phyloP scores from a whole-genome alignment of 1,284 basidiomycete species.

The Puccinia novopanici region DNA sequence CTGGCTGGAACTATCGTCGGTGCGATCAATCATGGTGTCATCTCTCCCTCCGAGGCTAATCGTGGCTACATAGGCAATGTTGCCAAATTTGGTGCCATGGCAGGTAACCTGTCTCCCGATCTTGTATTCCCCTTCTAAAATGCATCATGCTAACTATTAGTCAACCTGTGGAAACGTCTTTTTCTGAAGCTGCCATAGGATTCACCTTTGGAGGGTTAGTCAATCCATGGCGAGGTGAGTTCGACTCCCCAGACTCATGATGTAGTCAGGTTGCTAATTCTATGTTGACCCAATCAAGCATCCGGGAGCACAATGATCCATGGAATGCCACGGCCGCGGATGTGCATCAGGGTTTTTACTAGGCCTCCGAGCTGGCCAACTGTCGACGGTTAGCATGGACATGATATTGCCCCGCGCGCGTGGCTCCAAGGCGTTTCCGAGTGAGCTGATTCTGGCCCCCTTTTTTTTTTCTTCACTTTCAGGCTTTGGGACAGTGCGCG shows the following conservation, averaged over 20 bases:
- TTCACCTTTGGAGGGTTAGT: slow-evolving; percentile 43
- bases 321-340: slow-evolving; percentile 47
- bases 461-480: background rate
- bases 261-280: background rate
- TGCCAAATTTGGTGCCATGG: slow-evolving; percentile 38
- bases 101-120: background rate
- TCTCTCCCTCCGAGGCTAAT: slow-evolving; percentile 44
- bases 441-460: background rate
- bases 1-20: slow-evolving; percentile 36
- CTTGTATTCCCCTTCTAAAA: background rate
- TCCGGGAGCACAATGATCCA: slow-evolving; percentile 45
- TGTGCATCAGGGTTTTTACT: slow-evolving; percentile 51
- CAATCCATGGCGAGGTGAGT: slow-evolving; percentile 37
- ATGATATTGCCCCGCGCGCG: background rate
- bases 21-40: slow-evolving; percentile 49
- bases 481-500: slow-evolving; percentile 49
- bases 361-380: slow-evolving; percentile 42
- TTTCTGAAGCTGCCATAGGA: slow-evolving; percentile 29
- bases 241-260: background rate
- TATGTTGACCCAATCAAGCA: background rate
- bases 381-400: slow-evolving; percentile 35
- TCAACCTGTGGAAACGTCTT: background rate
- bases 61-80: slow-evolving; percentile 38
- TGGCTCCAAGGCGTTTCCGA: background rate
- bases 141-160: too few species aligned